Evolutionary conservation across 352 stramenopile genomes (phyloP), one percentile per base, ranked within the genome.

Genomic region (Plasmopara viticola): DNA sequence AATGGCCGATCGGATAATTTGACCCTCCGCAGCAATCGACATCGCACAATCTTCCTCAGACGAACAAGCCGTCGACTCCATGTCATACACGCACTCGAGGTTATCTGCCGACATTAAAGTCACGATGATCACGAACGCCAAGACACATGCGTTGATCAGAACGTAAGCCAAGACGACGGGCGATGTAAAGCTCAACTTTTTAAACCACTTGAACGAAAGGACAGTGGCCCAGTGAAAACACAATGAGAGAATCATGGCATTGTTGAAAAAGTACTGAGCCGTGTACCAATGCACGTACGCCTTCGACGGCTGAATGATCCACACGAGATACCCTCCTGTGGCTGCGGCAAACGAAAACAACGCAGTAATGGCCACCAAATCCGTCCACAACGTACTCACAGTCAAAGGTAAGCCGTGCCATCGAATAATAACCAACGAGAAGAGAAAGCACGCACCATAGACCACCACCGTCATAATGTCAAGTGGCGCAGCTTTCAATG

Each of bases 191-290:
- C 65, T 89, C 37, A 94, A 62, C 59, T 94, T 94, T 58, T 91
- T 91, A 53, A 94, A 94, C 35, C 74, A 81, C 62, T 90, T 87
- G 61, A 92, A 89, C 10, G 81, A 84, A 12, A 94, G 60, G 9
- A 94, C 84, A 33, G 77, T 86, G 5, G 80, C 75, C 79, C 75
- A 94, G 53, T 94, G 84, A 50, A 94, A 94, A 48, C 84, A 92
- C n/a, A 94, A 46, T 54, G 84, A 87, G 53, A 94, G 43, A 56
- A 94, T 85, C 81, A 92, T 94, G 15, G 86, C 70, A 6, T 74
- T 84, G 57, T 87, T 90, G 65, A 94, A 94, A 53, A 90, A 91
- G 49, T 91, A 94, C 67, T 94, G 84, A 7, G 77, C 78, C 17
- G 81, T 83, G 52, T 86, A 89, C 74, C 83, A 89, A 49, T 91